These are phyloP conservation scores for Capronia coronata DNA, from an alignment of 2,329 filamentous ascomycete species.

Conservation along the genomic window DNA sequence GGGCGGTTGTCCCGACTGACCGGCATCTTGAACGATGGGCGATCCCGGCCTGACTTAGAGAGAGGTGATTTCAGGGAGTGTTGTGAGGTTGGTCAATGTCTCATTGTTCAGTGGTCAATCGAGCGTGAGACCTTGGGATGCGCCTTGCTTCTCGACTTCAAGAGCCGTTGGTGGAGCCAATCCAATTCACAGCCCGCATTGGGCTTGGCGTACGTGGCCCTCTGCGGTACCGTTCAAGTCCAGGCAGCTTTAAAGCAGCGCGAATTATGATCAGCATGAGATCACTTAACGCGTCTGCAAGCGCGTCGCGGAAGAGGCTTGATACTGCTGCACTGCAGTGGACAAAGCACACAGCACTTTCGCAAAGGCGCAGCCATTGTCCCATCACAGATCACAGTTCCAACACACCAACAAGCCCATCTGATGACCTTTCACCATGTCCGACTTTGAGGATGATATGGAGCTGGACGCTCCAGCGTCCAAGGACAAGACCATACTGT, in stretches of 20 bases:
- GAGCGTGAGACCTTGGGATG: neutral
- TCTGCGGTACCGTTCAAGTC: neutral
- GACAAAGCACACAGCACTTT: neutral
- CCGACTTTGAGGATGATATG: conserved; percentile 59
- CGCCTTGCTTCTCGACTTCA: neutral
- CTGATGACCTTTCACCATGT: conserved; percentile 39
- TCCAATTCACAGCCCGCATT: neutral
- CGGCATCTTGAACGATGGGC: conserved; percentile 6
- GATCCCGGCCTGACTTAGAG: neutral
- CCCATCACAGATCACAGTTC: neutral
- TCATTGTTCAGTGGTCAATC: conserved; percentile 20
- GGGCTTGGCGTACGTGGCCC: neutral
- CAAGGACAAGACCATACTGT: conserved; percentile 51
- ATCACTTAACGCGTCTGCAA: conserved; percentile 14
- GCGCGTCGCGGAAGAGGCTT: neutral
- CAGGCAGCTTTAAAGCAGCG: neutral
- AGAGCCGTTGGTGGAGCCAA: neutral
- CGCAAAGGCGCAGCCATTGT: neutral
- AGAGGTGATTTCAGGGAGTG: neutral
- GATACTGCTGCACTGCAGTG: neutral
- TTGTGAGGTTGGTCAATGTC: neutral
- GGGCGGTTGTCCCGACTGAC: neutral
- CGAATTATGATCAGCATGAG: neutral
- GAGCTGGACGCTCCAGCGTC: conserved; percentile 55
- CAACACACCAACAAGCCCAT: neutral